Percentiles rank a stretch among this genome's conserved stretches.
These are phyloP conservation scores for Solanum chilense DNA, from an alignment of 257 asterid genomes.

Conservation along the genomic window DNA sequence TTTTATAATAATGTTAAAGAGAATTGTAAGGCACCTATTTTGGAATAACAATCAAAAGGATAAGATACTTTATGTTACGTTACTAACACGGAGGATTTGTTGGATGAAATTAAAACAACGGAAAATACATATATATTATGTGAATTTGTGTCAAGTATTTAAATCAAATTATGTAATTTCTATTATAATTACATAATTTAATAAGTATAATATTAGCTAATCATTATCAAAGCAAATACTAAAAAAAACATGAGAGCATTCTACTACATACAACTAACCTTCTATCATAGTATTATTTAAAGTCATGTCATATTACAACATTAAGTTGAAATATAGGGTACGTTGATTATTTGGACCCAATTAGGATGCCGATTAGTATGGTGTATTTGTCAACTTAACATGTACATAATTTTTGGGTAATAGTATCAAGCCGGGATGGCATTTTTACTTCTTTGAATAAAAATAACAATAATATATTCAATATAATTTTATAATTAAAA, in stretches of 20 bases:
- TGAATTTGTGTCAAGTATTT: background rate
- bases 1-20: background rate
- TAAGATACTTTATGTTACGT: background rate
- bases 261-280: too few species aligned
- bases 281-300: too few species aligned
- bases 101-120: background rate
- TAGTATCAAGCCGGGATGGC: background rate
- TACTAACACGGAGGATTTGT: background rate
- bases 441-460: too few species aligned
- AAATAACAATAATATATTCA: too few species aligned
- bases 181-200: background rate
- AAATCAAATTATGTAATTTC: background rate
- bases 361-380: background rate
- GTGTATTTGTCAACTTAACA: background rate
- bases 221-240: too few species aligned
- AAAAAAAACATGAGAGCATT: too few species aligned
- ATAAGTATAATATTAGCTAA: background rate
- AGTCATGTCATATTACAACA: too few species aligned
- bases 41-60: background rate
- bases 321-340: background rate
- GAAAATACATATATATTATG: background rate
- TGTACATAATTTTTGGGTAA: background rate
- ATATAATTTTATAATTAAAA: too few species aligned
- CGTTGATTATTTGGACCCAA: background rate
- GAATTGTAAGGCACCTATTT: background rate